Conservation (phyloP, 2,329 filamentous ascomycete genomes). For the Epichloe scottii region DNA sequence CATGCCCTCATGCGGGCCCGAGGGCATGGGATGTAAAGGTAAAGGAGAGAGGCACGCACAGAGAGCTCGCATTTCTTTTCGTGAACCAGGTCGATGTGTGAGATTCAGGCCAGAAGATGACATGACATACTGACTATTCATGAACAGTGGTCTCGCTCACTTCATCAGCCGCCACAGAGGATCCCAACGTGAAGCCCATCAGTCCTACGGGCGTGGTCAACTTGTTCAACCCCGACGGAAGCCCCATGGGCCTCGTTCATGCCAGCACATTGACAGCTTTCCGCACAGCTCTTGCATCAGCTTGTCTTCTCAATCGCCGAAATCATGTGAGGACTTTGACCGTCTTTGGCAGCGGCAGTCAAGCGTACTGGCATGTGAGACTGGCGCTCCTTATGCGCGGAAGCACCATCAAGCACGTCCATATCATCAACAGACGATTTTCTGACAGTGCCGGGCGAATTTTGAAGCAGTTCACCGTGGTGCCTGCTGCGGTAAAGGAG, state of each 20-base stretch:
- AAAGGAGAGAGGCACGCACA: neutral
- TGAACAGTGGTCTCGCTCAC: slow-evolving; percentile 49
- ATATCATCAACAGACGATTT: slow-evolving; percentile 71
- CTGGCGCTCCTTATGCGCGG: slow-evolving; percentile 65
- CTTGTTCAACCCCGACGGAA: slow-evolving; percentile 50
- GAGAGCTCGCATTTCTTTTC: neutral
- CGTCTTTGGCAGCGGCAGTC: slow-evolving; percentile 78
- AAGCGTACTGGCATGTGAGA: slow-evolving; percentile 91
- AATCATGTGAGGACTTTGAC: slow-evolving; percentile 60
- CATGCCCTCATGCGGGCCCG: slow-evolving; percentile 57
- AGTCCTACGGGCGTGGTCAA: slow-evolving; percentile 55
- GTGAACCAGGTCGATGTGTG: too few relatives aligned
- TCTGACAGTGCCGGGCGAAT: slow-evolving; percentile 41
- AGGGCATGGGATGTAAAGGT: slow-evolving; percentile 58
- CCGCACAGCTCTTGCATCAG: slow-evolving; percentile 61
- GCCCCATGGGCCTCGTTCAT: slow-evolving; percentile 55
- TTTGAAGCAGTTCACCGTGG: slow-evolving; percentile 33
- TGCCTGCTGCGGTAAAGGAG: slow-evolving; percentile 31
- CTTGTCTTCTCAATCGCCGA: slow-evolving; percentile 53
- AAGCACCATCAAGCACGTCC: slow-evolving; percentile 60
- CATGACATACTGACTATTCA: neutral
- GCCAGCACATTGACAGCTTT: slow-evolving; percentile 68
- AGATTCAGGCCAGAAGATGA: neutral
- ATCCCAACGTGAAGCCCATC: slow-evolving; percentile 21
- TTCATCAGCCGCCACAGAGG: slow-evolving; percentile 22